These are phyloP conservation scores for Podaxis rugospora DNA, from an alignment of 768 basidiomycete species.

Conservation along the genomic window DNA sequence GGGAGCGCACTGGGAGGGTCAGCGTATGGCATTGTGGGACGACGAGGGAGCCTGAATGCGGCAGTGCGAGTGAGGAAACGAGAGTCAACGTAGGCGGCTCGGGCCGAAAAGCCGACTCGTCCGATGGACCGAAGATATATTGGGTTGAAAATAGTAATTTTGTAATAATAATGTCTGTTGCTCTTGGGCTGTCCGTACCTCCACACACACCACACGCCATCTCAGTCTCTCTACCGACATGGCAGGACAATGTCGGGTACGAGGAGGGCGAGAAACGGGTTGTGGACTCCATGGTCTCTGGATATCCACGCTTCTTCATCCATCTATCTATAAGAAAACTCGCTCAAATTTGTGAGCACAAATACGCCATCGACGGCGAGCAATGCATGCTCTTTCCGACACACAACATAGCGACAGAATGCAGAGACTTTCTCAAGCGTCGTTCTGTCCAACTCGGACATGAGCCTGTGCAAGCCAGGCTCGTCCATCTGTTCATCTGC, in stretches of 20 bases:
- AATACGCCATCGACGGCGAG: constrained; percentile 71
- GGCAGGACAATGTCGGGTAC: constrained; percentile 88
- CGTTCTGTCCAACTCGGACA: constrained; percentile 37
- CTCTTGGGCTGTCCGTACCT: constrained; percentile 53
- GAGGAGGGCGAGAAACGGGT: constrained; percentile 86
- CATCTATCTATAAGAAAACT: constrained; percentile 88
- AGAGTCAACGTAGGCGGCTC: neutral
- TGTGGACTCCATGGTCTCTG: constrained; percentile 73
- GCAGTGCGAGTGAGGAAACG: constrained; percentile 1
- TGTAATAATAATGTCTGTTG: constrained; percentile 19
- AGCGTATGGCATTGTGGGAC: constrained; percentile 10
- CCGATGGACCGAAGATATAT: neutral
- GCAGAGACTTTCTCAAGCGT: constrained; percentile 65
- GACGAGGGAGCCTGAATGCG: constrained; percentile 14
- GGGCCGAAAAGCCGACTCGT: neutral
- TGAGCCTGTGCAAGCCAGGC: constrained; percentile 40
- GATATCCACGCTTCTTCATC: constrained; percentile 95
- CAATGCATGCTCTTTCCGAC: constrained; percentile 78
- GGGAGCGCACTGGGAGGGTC: constrained; percentile 23
- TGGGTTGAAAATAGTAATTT: neutral
- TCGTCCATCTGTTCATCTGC: constrained; percentile 69
- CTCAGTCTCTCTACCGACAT: constrained; percentile 91
- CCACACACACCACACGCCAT: constrained; percentile 82
- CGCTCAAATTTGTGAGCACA: constrained; percentile 67
- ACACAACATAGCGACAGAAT: constrained; percentile 65